phyloP scores from a whole-genome alignment of 257 asterid species.

The Nicotiana attenuata region DNA sequence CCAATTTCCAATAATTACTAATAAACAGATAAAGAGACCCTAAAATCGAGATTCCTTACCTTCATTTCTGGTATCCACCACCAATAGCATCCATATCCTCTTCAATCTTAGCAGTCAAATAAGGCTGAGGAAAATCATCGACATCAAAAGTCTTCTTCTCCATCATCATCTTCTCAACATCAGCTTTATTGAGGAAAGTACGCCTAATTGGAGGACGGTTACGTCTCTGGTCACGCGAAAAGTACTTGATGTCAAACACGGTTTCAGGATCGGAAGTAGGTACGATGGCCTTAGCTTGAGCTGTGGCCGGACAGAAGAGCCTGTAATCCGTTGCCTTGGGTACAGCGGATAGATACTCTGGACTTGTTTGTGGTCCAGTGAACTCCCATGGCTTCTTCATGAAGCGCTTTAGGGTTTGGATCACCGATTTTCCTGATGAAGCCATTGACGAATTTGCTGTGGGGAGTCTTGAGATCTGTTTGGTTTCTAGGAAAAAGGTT shows the following conservation, averaged over 20 bases:
- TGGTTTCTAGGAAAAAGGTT: neutral
- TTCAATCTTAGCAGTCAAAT: slow-evolving; percentile 45
- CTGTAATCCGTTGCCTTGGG: slow-evolving; percentile 92
- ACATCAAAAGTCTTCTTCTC: slow-evolving; percentile 57
- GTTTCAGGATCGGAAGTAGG: slow-evolving; percentile 81
- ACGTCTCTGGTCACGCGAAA: slow-evolving; percentile 83
- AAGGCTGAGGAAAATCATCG: slow-evolving; percentile 65
- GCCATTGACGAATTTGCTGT: slow-evolving; percentile 33
- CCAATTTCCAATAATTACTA: neutral
- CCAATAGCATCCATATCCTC: slow-evolving; percentile 70
- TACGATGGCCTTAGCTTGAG: slow-evolving; percentile 48
- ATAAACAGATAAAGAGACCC: neutral
- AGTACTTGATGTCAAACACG: slow-evolving; percentile 91
- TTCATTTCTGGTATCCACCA: slow-evolving; percentile 70
- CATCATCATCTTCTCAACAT: slow-evolving; percentile 69
- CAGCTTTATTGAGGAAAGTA: slow-evolving; percentile 69
- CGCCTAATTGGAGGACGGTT: slow-evolving; percentile 76
- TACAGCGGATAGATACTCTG: slow-evolving; percentile 46
- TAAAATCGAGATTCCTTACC: slow-evolving; percentile 18
- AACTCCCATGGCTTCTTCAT: slow-evolving; percentile 79
- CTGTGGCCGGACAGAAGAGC: slow-evolving; percentile 71
- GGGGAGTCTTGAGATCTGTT: neutral
- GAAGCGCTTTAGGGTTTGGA: slow-evolving; percentile 67
- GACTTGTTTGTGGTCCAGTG: slow-evolving; percentile 68
- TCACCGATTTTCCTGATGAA: slow-evolving; percentile 55